Evolutionary conservation across 2,329 filamentous ascomycete species (phyloP), one percentile per base, ranked within the genome.

Genomic region (Phaeosphaeriaceae sp.): DNA sequence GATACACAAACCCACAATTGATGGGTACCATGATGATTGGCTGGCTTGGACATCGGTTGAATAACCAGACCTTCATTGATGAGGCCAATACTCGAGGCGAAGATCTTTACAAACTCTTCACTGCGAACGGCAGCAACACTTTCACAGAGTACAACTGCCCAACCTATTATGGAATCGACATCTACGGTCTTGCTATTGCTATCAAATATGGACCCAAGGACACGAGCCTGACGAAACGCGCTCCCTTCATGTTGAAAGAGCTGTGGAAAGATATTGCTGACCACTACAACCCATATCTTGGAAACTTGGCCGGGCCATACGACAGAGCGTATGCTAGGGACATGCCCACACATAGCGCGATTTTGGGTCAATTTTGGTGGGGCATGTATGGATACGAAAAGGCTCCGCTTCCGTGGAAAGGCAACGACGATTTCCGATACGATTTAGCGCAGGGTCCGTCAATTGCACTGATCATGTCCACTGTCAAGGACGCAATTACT

Each of bases 311-410:
- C 0, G 72, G 71, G 0, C 72, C 71, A 20, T 74, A 74, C 39
- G 71, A 75, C 51, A 64, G 73, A 12, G 72, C 72, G 6, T 75
- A 75, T 54, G 73, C 70, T 3, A 62, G 72, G n/a, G 73, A 76
- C 48, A 73, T 74, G 52, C 73, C 73, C 1, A 61, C 62, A 4
- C 74, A 78, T 50, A 74, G 71, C 1, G 64, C 74, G 0, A 74
- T 78, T 32, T 54, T 78, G n/a, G 69, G 71, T 9, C 61, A 76
- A 43, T 77, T 72, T 53, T 76, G 70, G 63, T 79, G 77, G 76
- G 72, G 74, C 4, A 54, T 79, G 8, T 77, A 70, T 42, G 77
- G 76, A 0, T 68, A 74, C 33, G 69, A 71, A 3, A 70, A 68
- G 37, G 73, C 74, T 0, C 73, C 73, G 0, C 65, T 73, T 20